Percentiles rank a stretch among this genome's conserved stretches.
These are phyloP conservation scores for Fulvia fulva DNA, from an alignment of 2,329 filamentous ascomycete genomes.

Conservation along the genomic window DNA sequence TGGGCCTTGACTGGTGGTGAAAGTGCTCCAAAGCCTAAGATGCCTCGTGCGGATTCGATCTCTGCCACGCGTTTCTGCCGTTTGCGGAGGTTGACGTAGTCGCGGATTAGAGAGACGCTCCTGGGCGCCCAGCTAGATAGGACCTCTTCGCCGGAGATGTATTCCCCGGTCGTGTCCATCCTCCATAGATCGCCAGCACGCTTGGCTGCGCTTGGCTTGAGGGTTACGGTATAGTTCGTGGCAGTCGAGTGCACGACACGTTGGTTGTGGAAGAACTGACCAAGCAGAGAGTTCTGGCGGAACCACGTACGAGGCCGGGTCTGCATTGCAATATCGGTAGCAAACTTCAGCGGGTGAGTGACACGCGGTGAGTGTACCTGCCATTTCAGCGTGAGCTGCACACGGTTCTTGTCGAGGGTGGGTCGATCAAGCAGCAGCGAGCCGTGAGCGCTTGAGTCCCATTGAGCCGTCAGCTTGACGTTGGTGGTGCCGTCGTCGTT, in stretches of 20 bases:
- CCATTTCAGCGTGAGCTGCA: constrained; percentile 84
- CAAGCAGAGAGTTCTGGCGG: constrained; percentile 80
- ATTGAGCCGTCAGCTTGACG: constrained; percentile 83
- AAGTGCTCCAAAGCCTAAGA: constrained; percentile 43
- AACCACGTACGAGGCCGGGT: constrained; percentile 80
- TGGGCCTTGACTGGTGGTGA: constrained; percentile 45
- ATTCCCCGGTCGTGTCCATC: constrained; percentile 90
- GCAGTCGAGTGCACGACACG: constrained; percentile 84
- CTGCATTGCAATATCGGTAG: constrained; percentile 74
- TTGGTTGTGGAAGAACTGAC: constrained; percentile 78
- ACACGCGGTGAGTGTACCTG: constrained; percentile 79
- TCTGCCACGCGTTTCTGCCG: constrained; percentile 71
- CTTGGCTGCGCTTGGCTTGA: constrained; percentile 86
- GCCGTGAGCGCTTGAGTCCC: constrained; percentile 91
- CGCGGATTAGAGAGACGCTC: constrained; percentile 84
- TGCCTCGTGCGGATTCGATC: constrained; percentile 68
- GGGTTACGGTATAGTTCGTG: constrained; percentile 77
- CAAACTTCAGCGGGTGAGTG: constrained; percentile 83
- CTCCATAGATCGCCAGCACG: constrained; percentile 91
- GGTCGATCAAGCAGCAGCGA: constrained; percentile 91
- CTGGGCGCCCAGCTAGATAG: constrained; percentile 81
- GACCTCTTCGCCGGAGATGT: constrained; percentile 91
- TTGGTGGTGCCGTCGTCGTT: constrained; percentile 88
- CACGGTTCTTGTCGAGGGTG: constrained; percentile 86
- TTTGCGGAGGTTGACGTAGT: constrained; percentile 73